Evolutionary conservation across 2,329 filamentous ascomycete species (phyloP).

Genomic region (Fusarium sp.): DNA sequence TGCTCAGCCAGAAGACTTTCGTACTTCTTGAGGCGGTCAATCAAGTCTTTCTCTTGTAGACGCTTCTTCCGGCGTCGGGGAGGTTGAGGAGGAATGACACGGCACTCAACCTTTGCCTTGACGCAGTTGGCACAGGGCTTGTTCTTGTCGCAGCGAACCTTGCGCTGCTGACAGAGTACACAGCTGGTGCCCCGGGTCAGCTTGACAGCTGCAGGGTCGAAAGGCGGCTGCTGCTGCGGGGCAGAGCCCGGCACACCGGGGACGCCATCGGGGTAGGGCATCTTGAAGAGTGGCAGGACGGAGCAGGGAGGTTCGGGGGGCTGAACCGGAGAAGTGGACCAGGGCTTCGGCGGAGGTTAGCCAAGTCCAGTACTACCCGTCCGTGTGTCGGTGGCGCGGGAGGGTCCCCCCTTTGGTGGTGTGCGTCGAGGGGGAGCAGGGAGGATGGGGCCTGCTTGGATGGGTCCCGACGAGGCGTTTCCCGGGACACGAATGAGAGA

Average conservation of each 20-base stretch:
- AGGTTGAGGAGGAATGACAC: slow-evolving; percentile 67
- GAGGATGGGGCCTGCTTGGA: background rate
- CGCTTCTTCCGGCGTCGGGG: slow-evolving; percentile 70
- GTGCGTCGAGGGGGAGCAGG: background rate
- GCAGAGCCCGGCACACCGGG: slow-evolving; percentile 34
- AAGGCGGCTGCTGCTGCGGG: slow-evolving; percentile 44
- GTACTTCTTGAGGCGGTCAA: slow-evolving; percentile 77
- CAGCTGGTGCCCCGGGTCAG: slow-evolving; percentile 73
- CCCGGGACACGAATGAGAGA: slow-evolving; percentile 1
- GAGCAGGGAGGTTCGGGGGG: background rate
- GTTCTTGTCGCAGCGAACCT: slow-evolving; percentile 79
- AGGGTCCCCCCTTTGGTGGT: background rate
- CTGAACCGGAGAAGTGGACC: slow-evolving; percentile 23
- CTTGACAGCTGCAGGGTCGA: slow-evolving; percentile 62
- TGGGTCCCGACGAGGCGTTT: slow-evolving; percentile 17
- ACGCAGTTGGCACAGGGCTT: slow-evolving; percentile 78
- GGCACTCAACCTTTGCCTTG: slow-evolving; percentile 71
- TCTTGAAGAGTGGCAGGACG: slow-evolving; percentile 7
- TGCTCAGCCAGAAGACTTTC: slow-evolving; percentile 74
- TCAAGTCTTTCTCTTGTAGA: slow-evolving; percentile 76
- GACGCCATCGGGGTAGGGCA: slow-evolving; percentile 39
- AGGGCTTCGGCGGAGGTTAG: slow-evolving; percentile 1
- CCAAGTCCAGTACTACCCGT: background rate
- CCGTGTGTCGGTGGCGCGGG: background rate
- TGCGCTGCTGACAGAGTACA: slow-evolving; percentile 80